Evolutionary conservation across 306 rosid species (phyloP).

Genomic region (Glycine latifolia): DNA sequence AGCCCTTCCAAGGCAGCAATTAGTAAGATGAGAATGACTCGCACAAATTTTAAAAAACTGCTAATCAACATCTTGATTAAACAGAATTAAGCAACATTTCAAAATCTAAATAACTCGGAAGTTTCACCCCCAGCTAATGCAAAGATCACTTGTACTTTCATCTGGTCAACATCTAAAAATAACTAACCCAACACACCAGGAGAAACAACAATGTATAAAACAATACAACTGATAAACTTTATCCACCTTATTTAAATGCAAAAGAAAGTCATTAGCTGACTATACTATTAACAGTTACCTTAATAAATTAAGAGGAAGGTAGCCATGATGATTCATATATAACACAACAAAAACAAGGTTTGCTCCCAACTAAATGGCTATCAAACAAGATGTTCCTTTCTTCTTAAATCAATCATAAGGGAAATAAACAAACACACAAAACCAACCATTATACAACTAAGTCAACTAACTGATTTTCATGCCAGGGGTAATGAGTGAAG

Average conservation of each 20-base stretch:
- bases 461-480: background rate
- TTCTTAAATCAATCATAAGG: background rate
- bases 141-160: background rate
- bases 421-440: background rate
- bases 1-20: constrained; percentile 6
- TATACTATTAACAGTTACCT: background rate
- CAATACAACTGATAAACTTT: background rate
- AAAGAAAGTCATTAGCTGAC: background rate
- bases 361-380: constrained; percentile 7
- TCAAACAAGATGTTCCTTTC: constrained; percentile 14
- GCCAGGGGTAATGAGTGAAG: background rate
- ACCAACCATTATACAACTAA: constrained; percentile 6
- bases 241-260: background rate
- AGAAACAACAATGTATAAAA: background rate
- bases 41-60: background rate
- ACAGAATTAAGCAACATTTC: background rate
- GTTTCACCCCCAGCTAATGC: background rate
- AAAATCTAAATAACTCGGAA: background rate
- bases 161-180: background rate
- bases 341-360: background rate
- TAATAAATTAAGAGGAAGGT: background rate
- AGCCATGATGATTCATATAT: background rate
- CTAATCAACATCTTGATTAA: background rate
- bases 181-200: background rate
- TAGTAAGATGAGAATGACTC: background rate